Evolutionary conservation across 179 eudicot species (phyloP), one percentile per base, ranked within the genome.

Genomic region (Vitellaria paradoxa): DNA sequence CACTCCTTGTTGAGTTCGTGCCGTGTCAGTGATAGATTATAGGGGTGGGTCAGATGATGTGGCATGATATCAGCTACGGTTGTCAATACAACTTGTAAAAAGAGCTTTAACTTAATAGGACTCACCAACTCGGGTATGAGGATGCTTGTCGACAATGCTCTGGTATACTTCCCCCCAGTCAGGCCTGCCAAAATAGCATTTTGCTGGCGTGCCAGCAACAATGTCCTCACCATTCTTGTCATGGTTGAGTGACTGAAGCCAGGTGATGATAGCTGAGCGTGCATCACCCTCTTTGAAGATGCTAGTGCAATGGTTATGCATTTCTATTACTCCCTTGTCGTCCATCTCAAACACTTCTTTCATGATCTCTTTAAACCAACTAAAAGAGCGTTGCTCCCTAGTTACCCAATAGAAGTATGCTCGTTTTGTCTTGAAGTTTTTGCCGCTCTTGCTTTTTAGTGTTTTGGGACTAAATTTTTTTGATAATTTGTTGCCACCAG

Each of bases 401-500:
- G 91, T 86, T 4, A 88, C 89, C 91, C 91, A 88, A 30, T 88
- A 86, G 81, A 86, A 88, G 63, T 88, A 88, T 9, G 91, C 91
- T 79, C 88, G 77, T 17, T 73, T 81, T 40, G 89, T 88, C 60
- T 56, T 86, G 68, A 88, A 88, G 62, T 80, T 81, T 42, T 46
- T 64, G 1, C 73, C 71, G 61, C 79, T 66, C 7, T 67, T 74
- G 20, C 42, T 65, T 40, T 46, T 77, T 59, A 78, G 23, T 56
- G 56, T 3, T 17, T 53, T 3, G 18, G 66, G 82, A 65, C 75
- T 50, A 11, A 70, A 56, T 18, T 47, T 46, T 42, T 49, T 70
- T 2, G 81, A 18, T 5, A 79, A 17, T 8, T 5, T 59, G 75
- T 37, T n/a, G 17, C 63, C 57, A 1, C 45, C 64, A 17, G 42